Base-by-base conservation (phyloP, 164 flowering plant genomes). In the Piper betle region DNA sequence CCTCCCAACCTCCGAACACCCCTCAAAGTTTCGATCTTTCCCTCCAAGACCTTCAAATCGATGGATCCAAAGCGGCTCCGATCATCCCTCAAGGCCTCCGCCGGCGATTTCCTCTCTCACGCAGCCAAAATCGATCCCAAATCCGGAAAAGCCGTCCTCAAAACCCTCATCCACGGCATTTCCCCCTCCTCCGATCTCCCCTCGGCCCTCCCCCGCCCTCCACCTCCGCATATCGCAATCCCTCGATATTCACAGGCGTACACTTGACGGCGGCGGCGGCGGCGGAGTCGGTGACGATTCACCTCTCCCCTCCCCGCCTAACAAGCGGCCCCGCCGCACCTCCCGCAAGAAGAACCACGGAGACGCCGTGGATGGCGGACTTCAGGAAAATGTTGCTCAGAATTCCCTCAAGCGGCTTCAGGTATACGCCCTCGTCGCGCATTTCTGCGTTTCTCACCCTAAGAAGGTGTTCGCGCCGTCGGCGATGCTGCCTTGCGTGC, bases 51-150 rank as follows among this genome's bases (percentile, higher is more conserved):
- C 50, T 15, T 2, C 50, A 3, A 46, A 10, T 46, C 5, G 11
- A 84, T 86, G 98, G 98, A 88, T 86, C 15, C 15, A 39, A 85
- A 83, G 72, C 58, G 81, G 42, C 84, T 93, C 6, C 84, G 87
- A 4, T 81, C 92, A 4, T 72, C 85, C 33, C 84, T 88, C 37
- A 66, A 72, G 16, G 64, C 71, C 59, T 84, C 99, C 0, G 77
- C 97, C 17, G 82, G 81, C 42, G 77, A 76, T 19, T 93, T 93
- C 77, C 85, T 93, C 70, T 60, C 75, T 48, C 52, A 78, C 5
- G 86, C 83, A 10, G 59, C 73, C 0, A 82, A 77, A 54, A 59
- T 72, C 12, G 86, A 77, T 61, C 83, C 81, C 74, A 88, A 76
- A 52, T 68, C 91, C 39, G 63, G 74, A 11, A 90, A 84, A 71